phyloP scores from a whole-genome alignment of 2,329 filamentous ascomycete species.

The Ophiostoma sp. region DNA sequence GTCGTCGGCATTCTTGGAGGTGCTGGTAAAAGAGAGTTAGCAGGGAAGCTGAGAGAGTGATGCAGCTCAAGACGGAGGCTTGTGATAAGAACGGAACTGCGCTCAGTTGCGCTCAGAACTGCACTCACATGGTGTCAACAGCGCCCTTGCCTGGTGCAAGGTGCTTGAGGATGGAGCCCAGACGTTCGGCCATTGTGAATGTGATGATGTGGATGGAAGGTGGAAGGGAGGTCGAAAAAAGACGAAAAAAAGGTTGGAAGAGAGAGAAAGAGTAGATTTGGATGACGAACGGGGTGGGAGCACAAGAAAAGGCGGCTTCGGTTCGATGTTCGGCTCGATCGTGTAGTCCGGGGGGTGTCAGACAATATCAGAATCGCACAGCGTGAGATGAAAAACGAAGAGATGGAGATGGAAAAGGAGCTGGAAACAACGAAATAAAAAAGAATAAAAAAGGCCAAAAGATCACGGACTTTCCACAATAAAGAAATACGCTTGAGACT shows the following conservation, averaged over 20 bases:
- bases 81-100: background rate
- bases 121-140: slow-evolving; percentile 69
- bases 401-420: background rate
- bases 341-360: background rate
- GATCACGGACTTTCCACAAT: background rate
- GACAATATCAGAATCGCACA: slow-evolving; percentile 3
- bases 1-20: slow-evolving; percentile 91
- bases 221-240: background rate
- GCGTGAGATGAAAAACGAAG: background rate
- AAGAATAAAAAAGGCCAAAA: background rate
- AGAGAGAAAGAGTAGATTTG: background rate
- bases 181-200: slow-evolving; percentile 65
- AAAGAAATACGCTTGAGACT: background rate
- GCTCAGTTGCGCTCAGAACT: background rate
- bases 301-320: slow-evolving; percentile 11
- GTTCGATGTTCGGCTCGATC: slow-evolving; percentile 4
- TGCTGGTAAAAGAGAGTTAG: slow-evolving; percentile 52
- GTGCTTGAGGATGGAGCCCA: slow-evolving; percentile 85
- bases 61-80: no score
- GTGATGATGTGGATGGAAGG: background rate
- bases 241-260: background rate
- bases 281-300: background rate
- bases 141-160: slow-evolving; percentile 68
- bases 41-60: background rate
- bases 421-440: background rate